Evolutionary conservation across 2,329 filamentous ascomycete genomes (phyloP).

Genomic region (Epichloe coenophiala): DNA sequence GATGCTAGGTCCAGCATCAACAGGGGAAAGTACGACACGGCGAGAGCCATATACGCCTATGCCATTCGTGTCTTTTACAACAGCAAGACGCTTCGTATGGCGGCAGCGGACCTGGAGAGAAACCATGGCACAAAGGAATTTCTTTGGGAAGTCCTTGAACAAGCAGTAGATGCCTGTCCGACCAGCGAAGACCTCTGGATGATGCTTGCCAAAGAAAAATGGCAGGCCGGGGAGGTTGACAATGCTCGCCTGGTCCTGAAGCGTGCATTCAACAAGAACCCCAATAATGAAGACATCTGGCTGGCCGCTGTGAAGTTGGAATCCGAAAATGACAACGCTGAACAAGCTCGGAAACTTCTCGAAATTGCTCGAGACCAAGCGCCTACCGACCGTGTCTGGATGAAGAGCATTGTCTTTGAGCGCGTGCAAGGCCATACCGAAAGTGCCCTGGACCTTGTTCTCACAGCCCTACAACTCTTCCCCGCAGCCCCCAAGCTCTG

Average conservation of each 20-base stretch:
- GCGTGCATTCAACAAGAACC: slow-evolving; percentile 85
- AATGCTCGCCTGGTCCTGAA: slow-evolving; percentile 76
- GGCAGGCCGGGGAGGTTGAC: slow-evolving; percentile 77
- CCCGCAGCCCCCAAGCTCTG: slow-evolving; percentile 79
- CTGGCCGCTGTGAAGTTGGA: slow-evolving; percentile 92
- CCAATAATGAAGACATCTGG: slow-evolving; percentile 97
- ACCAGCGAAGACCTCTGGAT: slow-evolving; percentile 89
- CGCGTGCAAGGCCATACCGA: slow-evolving; percentile 69
- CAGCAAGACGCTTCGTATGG: slow-evolving; percentile 78
- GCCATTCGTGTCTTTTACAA: slow-evolving; percentile 80
- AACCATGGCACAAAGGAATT: slow-evolving; percentile 76
- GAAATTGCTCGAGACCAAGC: slow-evolving; percentile 75
- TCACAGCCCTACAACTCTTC: slow-evolving; percentile 76
- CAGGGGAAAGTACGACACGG: slow-evolving; percentile 75
- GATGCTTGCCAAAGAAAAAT: slow-evolving; percentile 89
- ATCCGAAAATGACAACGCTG: slow-evolving; percentile 71
- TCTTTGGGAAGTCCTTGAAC: slow-evolving; percentile 75
- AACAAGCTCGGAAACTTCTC: slow-evolving; percentile 71
- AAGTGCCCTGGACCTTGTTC: slow-evolving; percentile 72
- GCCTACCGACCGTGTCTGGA: slow-evolving; percentile 91
- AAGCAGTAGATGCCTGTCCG: slow-evolving; percentile 86
- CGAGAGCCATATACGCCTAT: slow-evolving; percentile 86
- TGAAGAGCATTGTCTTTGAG: slow-evolving; percentile 90
- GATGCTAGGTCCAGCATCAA: slow-evolving; percentile 75
- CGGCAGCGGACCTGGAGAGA: slow-evolving; percentile 80